Evolutionary conservation across 805 yeast species (phyloP).

Genomic region (Candida patagonica): DNA sequence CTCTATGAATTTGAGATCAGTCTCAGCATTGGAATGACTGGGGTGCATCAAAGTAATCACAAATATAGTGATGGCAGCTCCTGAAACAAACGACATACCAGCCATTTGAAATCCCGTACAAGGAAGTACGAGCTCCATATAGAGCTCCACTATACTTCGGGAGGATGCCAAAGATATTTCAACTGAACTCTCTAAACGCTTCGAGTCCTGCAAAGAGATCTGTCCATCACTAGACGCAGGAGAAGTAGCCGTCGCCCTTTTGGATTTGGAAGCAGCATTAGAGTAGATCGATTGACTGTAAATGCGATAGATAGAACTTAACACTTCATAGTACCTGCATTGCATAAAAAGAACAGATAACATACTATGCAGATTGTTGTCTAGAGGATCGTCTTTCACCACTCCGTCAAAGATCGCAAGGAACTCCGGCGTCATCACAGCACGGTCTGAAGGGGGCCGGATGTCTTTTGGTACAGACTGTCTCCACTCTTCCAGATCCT

Average conservation of each 20-base stretch:
- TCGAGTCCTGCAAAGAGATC: background rate
- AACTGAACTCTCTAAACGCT: conserved; percentile 4
- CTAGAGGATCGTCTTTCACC: no score
- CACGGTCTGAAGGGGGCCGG: conserved; percentile 14
- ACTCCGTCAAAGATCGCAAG: no score
- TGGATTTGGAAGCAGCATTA: no score
- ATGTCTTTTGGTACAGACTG: conserved; percentile 12
- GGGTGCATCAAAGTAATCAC: conserved; percentile 2
- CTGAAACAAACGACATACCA: conserved; percentile 9
- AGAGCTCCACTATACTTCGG: conserved; percentile 13
- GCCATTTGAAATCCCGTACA: conserved; percentile 10
- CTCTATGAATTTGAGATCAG: background rate
- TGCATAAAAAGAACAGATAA: no score
- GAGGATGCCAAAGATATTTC: conserved; percentile 17
- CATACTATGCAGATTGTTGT: no score
- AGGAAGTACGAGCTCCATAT: conserved; percentile 5
- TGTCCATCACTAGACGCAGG: no score
- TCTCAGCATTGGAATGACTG: background rate
- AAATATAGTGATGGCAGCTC: conserved; percentile 14
- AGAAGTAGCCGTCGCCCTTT: no score
- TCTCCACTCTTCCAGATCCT: conserved; percentile 17
- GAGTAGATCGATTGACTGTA: no score
- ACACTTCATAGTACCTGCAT: no score
- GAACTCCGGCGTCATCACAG: no score
- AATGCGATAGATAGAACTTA: no score